A percentile compares a stretch with the other conserved stretches of the same genome.
phyloP scores from a whole-genome alignment of 139 green algal genomes.

The Astrephomene gubernaculifera region DNA sequence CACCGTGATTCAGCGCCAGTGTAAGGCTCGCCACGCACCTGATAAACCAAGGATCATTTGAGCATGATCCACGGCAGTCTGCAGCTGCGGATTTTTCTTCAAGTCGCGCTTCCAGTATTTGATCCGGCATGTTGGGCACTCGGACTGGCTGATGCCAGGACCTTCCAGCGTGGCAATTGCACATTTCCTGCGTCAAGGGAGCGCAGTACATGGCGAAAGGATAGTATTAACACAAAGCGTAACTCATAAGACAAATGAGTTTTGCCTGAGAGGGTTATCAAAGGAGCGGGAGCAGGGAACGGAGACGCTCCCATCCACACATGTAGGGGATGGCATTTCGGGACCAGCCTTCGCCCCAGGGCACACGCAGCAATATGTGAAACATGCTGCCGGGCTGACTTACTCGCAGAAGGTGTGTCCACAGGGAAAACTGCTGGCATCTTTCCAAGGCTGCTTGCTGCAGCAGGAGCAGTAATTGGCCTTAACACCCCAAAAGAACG shows the following conservation, averaged over 20 bases:
- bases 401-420: slow-evolving; percentile 74
- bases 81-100: slow-evolving; percentile 43
- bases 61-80: not conserved
- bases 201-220: too few relatives aligned
- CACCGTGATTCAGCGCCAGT: too few relatives aligned
- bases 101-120: slow-evolving; percentile 79
- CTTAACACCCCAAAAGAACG: too few relatives aligned
- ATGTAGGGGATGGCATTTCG: too few relatives aligned
- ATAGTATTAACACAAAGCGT: too few relatives aligned
- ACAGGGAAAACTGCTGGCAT: slow-evolving; percentile 66
- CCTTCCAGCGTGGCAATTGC: slow-evolving; percentile 70
- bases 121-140: slow-evolving; percentile 67
- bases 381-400: slow-evolving; percentile 9
- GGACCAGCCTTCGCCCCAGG: too few relatives aligned
- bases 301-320: too few relatives aligned
- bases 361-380: too few relatives aligned
- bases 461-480: not conserved
- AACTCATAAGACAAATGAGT: too few relatives aligned
- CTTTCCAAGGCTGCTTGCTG: slow-evolving; percentile 54
- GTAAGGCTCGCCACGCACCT: too few relatives aligned
- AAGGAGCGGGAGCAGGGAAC: too few relatives aligned
- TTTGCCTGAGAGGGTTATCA: too few relatives aligned
- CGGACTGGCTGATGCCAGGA: slow-evolving; percentile 68
- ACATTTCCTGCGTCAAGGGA: slow-evolving; percentile 54
- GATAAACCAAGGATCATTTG: not conserved